Conservation (phyloP, 192 early-diverging fungal genomes). For the Dissophora globulifera region DNA sequence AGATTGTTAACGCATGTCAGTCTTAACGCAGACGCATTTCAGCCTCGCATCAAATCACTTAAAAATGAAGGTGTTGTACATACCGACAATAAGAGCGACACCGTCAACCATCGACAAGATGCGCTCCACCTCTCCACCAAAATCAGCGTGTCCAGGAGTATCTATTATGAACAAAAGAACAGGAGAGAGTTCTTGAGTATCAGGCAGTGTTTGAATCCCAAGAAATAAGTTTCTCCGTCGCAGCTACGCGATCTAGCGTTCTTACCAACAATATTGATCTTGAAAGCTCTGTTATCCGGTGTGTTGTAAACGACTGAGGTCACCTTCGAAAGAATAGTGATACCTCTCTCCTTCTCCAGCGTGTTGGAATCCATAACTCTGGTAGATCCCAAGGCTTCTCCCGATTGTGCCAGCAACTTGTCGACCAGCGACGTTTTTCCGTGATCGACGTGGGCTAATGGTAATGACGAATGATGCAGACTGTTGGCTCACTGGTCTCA, state of each 20-base stretch:
- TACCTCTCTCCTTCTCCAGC: slow-evolving; percentile 87
- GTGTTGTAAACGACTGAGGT: slow-evolving; percentile 75
- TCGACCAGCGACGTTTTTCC: slow-evolving; percentile 76
- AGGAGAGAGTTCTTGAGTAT: not conserved
- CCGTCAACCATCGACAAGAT: slow-evolving; percentile 92
- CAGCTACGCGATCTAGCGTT: no score
- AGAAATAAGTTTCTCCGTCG: no score
- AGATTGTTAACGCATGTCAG: no score
- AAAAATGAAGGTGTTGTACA: not conserved
- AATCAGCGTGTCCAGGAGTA: slow-evolving; percentile 81
- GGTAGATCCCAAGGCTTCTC: slow-evolving; percentile 53
- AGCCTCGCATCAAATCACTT: not conserved
- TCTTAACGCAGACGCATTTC: not conserved
- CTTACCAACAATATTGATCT: slow-evolving; percentile 84
- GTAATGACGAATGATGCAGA: no score
- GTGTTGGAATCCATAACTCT: slow-evolving; percentile 89
- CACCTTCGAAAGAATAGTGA: slow-evolving; percentile 87
- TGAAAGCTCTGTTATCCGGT: slow-evolving; percentile 59
- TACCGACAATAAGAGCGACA: slow-evolving; percentile 80
- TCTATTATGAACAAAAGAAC: no score
- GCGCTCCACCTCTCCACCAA: slow-evolving; percentile 84
- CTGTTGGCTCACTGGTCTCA: no score
- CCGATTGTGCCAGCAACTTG: slow-evolving; percentile 62
- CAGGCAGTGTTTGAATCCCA: not conserved
- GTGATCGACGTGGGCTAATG: slow-evolving; percentile 90